Evolutionary conservation across 2,329 filamentous ascomycete genomes (phyloP), one percentile per base, ranked within the genome.

Genomic region (Fusarium sp.): DNA sequence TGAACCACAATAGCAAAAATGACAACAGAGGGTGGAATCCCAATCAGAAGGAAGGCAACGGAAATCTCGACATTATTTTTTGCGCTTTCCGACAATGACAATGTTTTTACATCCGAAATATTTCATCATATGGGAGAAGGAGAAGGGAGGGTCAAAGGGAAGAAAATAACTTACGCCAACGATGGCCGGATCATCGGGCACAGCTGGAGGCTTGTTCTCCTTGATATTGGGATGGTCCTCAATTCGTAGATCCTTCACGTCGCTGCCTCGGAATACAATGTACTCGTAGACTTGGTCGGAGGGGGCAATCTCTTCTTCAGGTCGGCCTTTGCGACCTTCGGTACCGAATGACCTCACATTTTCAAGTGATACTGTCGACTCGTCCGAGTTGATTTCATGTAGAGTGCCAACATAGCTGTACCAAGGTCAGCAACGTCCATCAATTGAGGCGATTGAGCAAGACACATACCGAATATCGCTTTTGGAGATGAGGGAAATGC

Each of bases 1-100:
- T 72, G 55, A 56, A 44, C 38, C 51, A 73, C 72, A 71, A 71
- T 28, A 62, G 58, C n/a, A 60, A 66, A 41, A 63, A 57, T 39
- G 44, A 32, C 24, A 63, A 45, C 18, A 61, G 52, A 22, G 54
- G 60, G 68, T 70, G 39, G 15, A 66, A 67, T 77, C 73, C 73
- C 51, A 73, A 91, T 98, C 95, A 98, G 95, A 98, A 98, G 95
- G 95, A 98, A 98, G 95, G 95, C 95, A 98, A 98, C 95, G 95
- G 95, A 98, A 92, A 93, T 92, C 90, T 98, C 95, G 92, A 97
- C 95, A 98, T 87, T 89, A 89, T 92, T 94, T 87, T 90, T 91
- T 97, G 95, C 95, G 94, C 94, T 93, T 92, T 93, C 93, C 92
- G 92, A 91, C 89, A 90, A 69, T 89, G 87, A 88, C 81, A 90